Base-by-base conservation (phyloP, 345 rosid genomes). In the Gossypium anomalum region DNA sequence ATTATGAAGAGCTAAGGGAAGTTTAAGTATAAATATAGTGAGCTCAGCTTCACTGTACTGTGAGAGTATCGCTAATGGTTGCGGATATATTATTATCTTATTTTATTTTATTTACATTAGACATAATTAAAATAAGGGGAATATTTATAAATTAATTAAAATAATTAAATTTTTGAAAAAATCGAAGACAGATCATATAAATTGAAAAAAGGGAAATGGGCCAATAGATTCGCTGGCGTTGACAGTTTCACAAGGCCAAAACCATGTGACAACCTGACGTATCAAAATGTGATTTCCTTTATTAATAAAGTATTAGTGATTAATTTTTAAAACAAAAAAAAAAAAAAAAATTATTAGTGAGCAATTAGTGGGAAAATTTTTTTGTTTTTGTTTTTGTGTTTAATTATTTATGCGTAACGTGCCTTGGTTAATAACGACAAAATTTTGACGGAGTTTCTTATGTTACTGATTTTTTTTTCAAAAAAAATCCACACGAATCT, bases 201-300 rank as follows among this genome's bases (percentile, higher is more conserved):
- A 22, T 10, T 4, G 23, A 23, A 58, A 22, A 17, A 2, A 14
- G 5, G 1, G 0, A n/a, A n/a, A 10, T 3, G 58, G 57, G 58
- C 68, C 68, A 2, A 3, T 9, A 22, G 48, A 75, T 81, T 67
- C 72, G 65, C 75, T 75, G 79, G 78, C 75, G 2, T 12, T 56
- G 27, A 10, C 77, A 78, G 41, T 75, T 56, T 58, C 75, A 75
- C 25, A 72, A 49, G 76, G 10, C 25, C 20, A 7, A 49, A 16
- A 23, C 20, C 63, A 78, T 9, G 61, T 3, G 67, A 49, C 23
- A 57, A 14, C 25, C 38, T 56, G 55, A 15, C 19, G 7, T 13
- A 6, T 17, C 43, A 44, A 72, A 41, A 57, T 20, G 11, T 16
- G 16, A 45, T n/a, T 70, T 70, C 17, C 53, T 43, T 43, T 65